Conservation (phyloP, 495 filamentous ascomycete genomes). For the Penicillium fimorum region DNA sequence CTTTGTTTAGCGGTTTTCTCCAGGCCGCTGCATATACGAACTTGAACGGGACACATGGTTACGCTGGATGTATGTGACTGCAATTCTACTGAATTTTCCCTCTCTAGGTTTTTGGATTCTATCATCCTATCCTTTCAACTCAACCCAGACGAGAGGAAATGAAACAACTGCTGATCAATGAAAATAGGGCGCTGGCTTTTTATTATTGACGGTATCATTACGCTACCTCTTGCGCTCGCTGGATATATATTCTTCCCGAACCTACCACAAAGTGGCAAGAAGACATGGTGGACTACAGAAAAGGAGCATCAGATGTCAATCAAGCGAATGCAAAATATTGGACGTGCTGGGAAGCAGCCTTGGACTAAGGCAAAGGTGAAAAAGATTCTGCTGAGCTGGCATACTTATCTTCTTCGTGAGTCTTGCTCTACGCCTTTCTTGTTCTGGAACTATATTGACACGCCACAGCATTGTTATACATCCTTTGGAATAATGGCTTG, state of each 20-base stretch:
- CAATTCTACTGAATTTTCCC: background rate
- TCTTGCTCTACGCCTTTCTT: background rate
- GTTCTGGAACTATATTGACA: background rate
- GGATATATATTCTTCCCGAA: slow-evolving; percentile 54
- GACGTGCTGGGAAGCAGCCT: slow-evolving; percentile 23
- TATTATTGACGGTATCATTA: slow-evolving; percentile 42
- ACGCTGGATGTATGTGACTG: slow-evolving; percentile 29
- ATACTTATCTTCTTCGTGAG: slow-evolving; percentile 32
- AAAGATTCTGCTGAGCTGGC: slow-evolving; percentile 27
- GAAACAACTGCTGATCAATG: background rate
- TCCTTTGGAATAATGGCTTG: slow-evolving; percentile 27
- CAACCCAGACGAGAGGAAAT: no score
- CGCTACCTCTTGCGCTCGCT: slow-evolving; percentile 44
- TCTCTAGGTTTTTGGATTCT: background rate
- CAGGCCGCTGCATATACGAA: slow-evolving; percentile 50
- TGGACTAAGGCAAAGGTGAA: slow-evolving; percentile 26
- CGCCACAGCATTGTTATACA: slow-evolving; percentile 18
- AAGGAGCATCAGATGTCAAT: slow-evolving; percentile 25
- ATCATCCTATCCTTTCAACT: background rate
- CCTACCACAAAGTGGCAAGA: slow-evolving; percentile 25
- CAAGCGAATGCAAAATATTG: slow-evolving; percentile 25
- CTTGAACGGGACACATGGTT: slow-evolving; percentile 43
- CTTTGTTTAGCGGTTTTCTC: slow-evolving; percentile 55
- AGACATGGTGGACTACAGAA: slow-evolving; percentile 30
- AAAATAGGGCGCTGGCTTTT: slow-evolving; percentile 29